A percentile compares a stretch with the other conserved stretches of the same genome.
phyloP scores from a whole-genome alignment of 2,329 filamentous ascomycete genomes.

The Zopfia rhizophila region DNA sequence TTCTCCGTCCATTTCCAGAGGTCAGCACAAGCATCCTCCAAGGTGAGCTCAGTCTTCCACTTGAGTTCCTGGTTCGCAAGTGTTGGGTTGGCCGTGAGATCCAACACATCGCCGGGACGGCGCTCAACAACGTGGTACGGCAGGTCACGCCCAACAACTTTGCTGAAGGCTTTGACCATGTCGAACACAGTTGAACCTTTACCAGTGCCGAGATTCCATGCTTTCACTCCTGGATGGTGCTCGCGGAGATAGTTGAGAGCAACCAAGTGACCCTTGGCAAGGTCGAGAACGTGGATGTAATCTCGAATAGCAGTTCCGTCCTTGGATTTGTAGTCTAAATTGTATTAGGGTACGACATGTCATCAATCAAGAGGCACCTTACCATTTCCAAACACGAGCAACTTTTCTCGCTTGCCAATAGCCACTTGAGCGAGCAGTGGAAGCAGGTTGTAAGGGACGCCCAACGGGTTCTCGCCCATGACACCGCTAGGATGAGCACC shows the following conservation, averaged over 20 bases:
- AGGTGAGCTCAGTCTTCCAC: slow-evolving; percentile 90
- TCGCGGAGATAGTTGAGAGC: slow-evolving; percentile 91
- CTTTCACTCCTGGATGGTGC: slow-evolving; percentile 86
- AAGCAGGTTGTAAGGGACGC: slow-evolving; percentile 94
- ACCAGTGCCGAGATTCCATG: slow-evolving; percentile 96
- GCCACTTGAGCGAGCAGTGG: slow-evolving; percentile 95
- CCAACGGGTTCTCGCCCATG: slow-evolving; percentile 98
- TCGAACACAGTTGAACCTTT: slow-evolving; percentile 96
- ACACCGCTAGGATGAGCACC: slow-evolving; percentile 94
- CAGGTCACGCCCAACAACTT: slow-evolving; percentile 84
- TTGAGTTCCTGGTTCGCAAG: slow-evolving; percentile 88
- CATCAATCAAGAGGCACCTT: slow-evolving; percentile 27
- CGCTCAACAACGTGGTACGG: slow-evolving; percentile 87
- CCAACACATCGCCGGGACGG: slow-evolving; percentile 88
- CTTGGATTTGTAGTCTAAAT: slow-evolving; percentile 84
- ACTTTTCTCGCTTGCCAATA: slow-evolving; percentile 91
- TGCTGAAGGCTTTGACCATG: slow-evolving; percentile 94
- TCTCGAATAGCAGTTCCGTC: slow-evolving; percentile 96
- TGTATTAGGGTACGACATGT: slow-evolving; percentile 30
- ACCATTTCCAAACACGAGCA: slow-evolving; percentile 95
- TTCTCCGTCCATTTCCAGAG: slow-evolving; percentile 98
- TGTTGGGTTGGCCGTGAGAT: slow-evolving; percentile 91
- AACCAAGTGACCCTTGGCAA: slow-evolving; percentile 84
- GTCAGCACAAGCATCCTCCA: slow-evolving; percentile 93
- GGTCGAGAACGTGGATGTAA: slow-evolving; percentile 96